A percentile compares a stretch with the other conserved stretches of the same genome.
Evolutionary conservation across 1,284 basidiomycete species (phyloP).

Genomic region (Bondarzewia mesenterica): DNA sequence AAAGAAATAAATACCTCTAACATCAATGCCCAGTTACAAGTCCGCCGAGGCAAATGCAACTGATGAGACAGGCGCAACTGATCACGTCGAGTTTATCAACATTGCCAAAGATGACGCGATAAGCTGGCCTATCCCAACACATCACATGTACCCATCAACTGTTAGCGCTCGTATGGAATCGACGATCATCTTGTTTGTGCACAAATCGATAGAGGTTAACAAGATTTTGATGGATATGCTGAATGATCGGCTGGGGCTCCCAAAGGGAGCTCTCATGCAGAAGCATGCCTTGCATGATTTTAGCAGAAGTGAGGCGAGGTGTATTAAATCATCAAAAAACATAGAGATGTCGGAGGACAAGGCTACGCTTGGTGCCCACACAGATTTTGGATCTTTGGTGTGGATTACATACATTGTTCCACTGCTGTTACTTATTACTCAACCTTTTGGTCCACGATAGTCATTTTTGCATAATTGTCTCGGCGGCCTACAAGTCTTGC

Average conservation of each 20-base stretch:
- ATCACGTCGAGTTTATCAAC: conserved; percentile 27
- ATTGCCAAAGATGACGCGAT: conserved; percentile 25
- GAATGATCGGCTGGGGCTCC: conserved; percentile 24
- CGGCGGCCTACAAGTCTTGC: conserved; percentile 65
- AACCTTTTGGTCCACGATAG: conserved; percentile 20
- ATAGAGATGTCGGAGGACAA: conserved; percentile 16
- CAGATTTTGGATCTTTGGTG: conserved; percentile 29
- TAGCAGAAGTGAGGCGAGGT: conserved; percentile 31
- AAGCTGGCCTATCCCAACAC: conserved; percentile 21
- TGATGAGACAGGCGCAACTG: conserved; percentile 25
- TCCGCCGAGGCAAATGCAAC: conserved; percentile 25
- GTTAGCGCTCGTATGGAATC: conserved; percentile 25
- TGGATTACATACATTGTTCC: too few species aligned
- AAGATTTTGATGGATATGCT: conserved; percentile 23
- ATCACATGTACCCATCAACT: conserved; percentile 25
- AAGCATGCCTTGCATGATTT: conserved; percentile 22
- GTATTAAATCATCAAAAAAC: conserved; percentile 23
- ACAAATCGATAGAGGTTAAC: conserved; percentile 26
- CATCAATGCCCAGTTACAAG: conserved; percentile 21
- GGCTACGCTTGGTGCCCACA: conserved; percentile 25
- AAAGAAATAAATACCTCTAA: neutral
- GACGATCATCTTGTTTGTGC: conserved; percentile 24
- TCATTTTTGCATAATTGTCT: conserved; percentile 63
- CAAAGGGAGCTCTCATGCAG: conserved; percentile 20
- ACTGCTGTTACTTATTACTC: neutral